Evolutionary conservation across 176 grass and related monocot genomes (phyloP).

Genomic region (Guadua angustifolia): DNA sequence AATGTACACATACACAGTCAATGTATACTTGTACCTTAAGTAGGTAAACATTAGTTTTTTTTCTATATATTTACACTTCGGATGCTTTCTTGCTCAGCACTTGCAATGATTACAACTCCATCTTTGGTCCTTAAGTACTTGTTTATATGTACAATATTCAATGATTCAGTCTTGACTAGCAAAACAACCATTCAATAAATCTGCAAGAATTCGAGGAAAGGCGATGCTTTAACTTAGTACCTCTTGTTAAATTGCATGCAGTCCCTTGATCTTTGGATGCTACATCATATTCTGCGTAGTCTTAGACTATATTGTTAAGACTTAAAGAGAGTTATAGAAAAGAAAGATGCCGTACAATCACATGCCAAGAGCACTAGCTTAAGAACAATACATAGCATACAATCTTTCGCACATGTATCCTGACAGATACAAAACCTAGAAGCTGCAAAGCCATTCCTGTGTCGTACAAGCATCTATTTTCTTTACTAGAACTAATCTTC

Average conservation of each 20-base stretch:
- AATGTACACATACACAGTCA: too few relatives aligned
- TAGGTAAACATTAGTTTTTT: not conserved
- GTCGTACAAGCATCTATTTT: not conserved
- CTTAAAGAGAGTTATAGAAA: not conserved
- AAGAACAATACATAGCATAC: not conserved
- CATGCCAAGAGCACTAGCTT: not conserved
- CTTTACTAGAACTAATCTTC: not conserved
- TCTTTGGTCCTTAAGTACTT: not conserved
- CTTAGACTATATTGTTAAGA: not conserved
- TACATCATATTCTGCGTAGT: not conserved
- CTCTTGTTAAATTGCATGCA: not conserved
- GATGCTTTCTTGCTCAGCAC: slow-evolving; percentile 17
- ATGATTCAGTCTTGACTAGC: not conserved
- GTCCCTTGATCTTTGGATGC: not conserved
- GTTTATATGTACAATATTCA: not conserved
- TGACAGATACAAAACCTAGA: not conserved
- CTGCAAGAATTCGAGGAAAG: not conserved
- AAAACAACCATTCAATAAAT: slow-evolving; percentile 15
- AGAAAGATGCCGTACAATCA: slow-evolving; percentile 2
- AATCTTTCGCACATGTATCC: not conserved
- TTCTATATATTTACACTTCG: not conserved
- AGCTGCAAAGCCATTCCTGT: not conserved
- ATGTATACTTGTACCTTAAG: not conserved
- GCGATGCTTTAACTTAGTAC: not conserved
- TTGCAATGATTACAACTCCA: slow-evolving; percentile 21